Percentiles rank a stretch among this genome's conserved stretches.
Evolutionary conservation across 257 asterid genomes (phyloP).

Genomic region (Lithospermum erythrorhizon): DNA sequence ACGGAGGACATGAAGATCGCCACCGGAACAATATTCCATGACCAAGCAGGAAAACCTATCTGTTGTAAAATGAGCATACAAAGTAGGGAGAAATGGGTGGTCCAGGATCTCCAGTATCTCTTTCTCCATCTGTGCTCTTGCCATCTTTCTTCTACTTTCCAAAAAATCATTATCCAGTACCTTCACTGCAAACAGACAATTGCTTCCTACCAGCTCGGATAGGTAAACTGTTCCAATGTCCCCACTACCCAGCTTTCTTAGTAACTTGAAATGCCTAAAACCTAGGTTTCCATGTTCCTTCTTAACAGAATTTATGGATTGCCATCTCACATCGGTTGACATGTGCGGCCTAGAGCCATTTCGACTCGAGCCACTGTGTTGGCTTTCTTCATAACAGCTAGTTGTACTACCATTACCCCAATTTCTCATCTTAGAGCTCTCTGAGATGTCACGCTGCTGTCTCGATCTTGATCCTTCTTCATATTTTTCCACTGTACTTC

Average conservation of each 20-base stretch:
- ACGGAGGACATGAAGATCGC: slow-evolving; percentile 88
- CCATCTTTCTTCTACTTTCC: slow-evolving; percentile 43
- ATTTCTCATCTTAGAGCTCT: slow-evolving; percentile 68
- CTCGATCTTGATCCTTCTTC: slow-evolving; percentile 43
- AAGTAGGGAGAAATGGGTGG: slow-evolving; percentile 92
- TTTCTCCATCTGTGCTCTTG: slow-evolving; percentile 70
- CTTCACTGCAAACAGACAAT: slow-evolving; percentile 66
- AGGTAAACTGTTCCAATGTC: slow-evolving; percentile 76
- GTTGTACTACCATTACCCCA: slow-evolving; percentile 73
- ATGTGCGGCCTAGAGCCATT: slow-evolving; percentile 72
- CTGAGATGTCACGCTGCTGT: slow-evolving; percentile 61
- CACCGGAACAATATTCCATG: slow-evolving; percentile 90
- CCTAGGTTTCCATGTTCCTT: slow-evolving; percentile 55
- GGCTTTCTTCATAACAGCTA: slow-evolving; percentile 69
- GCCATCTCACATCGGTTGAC: slow-evolving; percentile 85
- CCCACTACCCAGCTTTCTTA: slow-evolving; percentile 76
- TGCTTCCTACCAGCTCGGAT: slow-evolving; percentile 67
- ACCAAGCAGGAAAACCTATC: slow-evolving; percentile 68
- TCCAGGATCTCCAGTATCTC: slow-evolving; percentile 78
- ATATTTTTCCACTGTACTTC: slow-evolving; percentile 22
- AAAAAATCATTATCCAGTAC: slow-evolving; percentile 64
- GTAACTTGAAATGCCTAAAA: slow-evolving; percentile 54
- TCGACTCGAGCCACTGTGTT: slow-evolving; percentile 47
- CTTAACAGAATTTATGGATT: slow-evolving; percentile 54
- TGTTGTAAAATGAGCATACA: slow-evolving; percentile 56